Percentiles rank a stretch among this genome's conserved stretches.
phyloP scores from a whole-genome alignment of 2,329 filamentous ascomycete species.

The Penicillium fuscoglaucum region DNA sequence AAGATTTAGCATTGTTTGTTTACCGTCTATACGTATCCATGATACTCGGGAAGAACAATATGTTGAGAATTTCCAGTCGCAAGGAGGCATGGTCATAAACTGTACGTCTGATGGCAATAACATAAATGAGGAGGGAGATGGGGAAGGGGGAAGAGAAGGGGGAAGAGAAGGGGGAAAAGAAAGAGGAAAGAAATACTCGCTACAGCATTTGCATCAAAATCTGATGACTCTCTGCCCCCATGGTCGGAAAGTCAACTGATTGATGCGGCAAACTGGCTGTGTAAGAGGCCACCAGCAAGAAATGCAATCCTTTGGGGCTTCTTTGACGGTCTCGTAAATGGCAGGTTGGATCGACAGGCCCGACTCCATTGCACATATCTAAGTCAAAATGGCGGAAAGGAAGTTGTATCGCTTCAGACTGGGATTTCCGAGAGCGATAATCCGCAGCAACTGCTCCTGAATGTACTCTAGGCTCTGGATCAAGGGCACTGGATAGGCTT shows the following conservation, averaged over 20 bases:
- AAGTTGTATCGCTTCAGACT: slow-evolving; percentile 21
- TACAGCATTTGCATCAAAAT: slow-evolving; percentile 6
- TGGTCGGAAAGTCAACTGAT: slow-evolving; percentile 4
- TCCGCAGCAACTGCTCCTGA: background rate
- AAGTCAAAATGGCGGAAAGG: slow-evolving; percentile 15
- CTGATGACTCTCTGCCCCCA: slow-evolving; percentile 1
- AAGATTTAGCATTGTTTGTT: background rate
- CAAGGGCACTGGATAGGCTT: background rate
- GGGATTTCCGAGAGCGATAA: slow-evolving; percentile 5
- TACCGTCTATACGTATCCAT: slow-evolving; percentile 6
- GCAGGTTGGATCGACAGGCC: slow-evolving; percentile 5
- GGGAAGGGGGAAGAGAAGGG: background rate
- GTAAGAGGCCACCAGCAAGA: background rate
- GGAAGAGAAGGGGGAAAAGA: background rate
- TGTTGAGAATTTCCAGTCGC: slow-evolving; percentile 10
- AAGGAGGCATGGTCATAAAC: slow-evolving; percentile 4
- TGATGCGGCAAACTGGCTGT: background rate
- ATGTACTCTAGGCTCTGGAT: background rate
- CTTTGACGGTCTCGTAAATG: slow-evolving; percentile 16
- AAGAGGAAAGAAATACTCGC: slow-evolving; percentile 1
- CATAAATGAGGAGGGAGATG: background rate
- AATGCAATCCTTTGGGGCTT: background rate
- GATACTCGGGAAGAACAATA: slow-evolving; percentile 8
- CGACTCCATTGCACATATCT: slow-evolving; percentile 20
- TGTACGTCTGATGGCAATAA: background rate